Evolutionary conservation across 1,139 yeast species (phyloP).

Genomic region (Geotrichum europaeum): DNA sequence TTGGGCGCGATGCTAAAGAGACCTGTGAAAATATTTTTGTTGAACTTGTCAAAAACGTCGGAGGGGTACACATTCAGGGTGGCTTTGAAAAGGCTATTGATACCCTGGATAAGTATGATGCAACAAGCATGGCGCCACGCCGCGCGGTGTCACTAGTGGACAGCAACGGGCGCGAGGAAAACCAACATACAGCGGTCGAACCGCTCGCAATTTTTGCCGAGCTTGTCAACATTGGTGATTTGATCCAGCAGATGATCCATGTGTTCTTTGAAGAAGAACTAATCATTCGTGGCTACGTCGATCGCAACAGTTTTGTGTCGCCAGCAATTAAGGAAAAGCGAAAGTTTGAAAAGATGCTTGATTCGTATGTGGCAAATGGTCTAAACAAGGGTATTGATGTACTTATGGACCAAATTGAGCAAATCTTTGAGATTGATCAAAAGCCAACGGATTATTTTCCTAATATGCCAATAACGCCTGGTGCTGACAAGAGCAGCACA

Average conservation of each 20-base stretch:
- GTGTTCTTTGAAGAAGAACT: constrained; percentile 87
- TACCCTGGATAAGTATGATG: constrained; percentile 65
- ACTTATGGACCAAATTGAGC: constrained; percentile 68
- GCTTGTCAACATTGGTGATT: constrained; percentile 84
- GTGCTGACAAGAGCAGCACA: not conserved
- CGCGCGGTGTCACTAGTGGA: constrained; percentile 21
- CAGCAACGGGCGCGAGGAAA: constrained; percentile 19
- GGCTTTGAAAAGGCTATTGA: constrained; percentile 80
- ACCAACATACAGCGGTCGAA: constrained; percentile 44
- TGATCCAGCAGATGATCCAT: constrained; percentile 87
- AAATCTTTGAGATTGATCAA: constrained; percentile 46
- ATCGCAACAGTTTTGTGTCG: constrained; percentile 70
- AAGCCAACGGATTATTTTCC: constrained; percentile 44
- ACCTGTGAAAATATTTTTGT: constrained; percentile 57
- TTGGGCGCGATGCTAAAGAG: constrained; percentile 31
- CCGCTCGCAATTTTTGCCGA: constrained; percentile 86
- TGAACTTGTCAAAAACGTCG: constrained; percentile 57
- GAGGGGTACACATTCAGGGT: constrained; percentile 62
- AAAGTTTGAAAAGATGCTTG: constrained; percentile 72
- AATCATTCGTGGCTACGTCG: constrained; percentile 53
- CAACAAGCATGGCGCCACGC: constrained; percentile 43
- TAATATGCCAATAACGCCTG: not conserved
- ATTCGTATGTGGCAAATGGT: constrained; percentile 88
- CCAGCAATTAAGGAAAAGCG: constrained; percentile 77
- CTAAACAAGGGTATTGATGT: constrained; percentile 86